Percentiles rank a stretch among this genome's conserved stretches.
Evolutionary conservation across 1,284 basidiomycete genomes (phyloP).

Genomic region (Meripilus lineatus): DNA sequence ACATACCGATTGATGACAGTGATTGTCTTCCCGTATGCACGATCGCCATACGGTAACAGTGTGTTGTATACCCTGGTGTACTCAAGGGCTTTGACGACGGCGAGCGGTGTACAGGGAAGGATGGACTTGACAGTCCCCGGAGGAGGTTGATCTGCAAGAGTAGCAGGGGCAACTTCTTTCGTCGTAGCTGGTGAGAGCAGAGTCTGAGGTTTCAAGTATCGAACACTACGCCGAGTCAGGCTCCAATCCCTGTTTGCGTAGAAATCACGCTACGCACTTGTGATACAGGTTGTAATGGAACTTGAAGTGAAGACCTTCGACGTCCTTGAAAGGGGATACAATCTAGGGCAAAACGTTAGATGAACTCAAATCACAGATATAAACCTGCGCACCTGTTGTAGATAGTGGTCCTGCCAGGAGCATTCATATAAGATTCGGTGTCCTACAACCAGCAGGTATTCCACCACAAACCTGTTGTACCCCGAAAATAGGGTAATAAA

Average conservation of each 20-base stretch:
- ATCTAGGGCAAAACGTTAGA: conserved; percentile 44
- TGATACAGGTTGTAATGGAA: conserved; percentile 97
- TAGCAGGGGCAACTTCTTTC: conserved; percentile 27
- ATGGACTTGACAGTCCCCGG: conserved; percentile 88
- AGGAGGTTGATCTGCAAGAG: conserved; percentile 62
- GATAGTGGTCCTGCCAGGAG: conserved; percentile 79
- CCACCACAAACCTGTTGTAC: conserved; percentile 62
- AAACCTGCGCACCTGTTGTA: conserved; percentile 66
- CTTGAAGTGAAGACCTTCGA: conserved; percentile 95
- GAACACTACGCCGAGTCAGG: conserved; percentile 49
- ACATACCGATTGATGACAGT: conserved; percentile 89
- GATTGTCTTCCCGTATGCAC: conserved; percentile 89
- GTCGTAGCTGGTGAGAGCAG: conserved; percentile 45
- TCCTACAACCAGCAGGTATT: conserved; percentile 6
- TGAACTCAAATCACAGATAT: background rate
- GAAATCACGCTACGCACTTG: conserved; percentile 55
- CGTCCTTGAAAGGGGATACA: conserved; percentile 94
- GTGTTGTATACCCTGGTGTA: conserved; percentile 89
- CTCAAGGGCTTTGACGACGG: conserved; percentile 94
- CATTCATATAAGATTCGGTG: conserved; percentile 7
- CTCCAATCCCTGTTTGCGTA: background rate
- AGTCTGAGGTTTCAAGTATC: conserved; percentile 66
- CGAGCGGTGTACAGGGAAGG: conserved; percentile 94
- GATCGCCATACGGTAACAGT: conserved; percentile 89
- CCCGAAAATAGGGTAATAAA: conserved; percentile 93